Evolutionary conservation across 148 eudicot species (phyloP), one percentile per base, ranked within the genome.

Genomic region (Dianthus caryophyllus): DNA sequence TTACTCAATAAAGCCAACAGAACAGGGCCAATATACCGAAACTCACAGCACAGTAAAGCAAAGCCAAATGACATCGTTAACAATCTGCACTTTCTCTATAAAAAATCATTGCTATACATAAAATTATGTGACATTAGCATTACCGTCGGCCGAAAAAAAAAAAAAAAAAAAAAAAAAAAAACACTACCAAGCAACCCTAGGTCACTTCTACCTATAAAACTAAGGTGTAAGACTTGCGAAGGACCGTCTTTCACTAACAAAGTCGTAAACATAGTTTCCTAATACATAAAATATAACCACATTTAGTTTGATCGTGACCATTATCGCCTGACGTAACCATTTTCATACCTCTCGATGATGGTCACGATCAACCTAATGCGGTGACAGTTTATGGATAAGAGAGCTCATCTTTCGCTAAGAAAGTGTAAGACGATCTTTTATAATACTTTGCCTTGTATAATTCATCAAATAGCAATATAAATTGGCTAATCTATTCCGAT

Each of bases 21-120:
- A n/a, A n/a, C n/a, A n/a, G n/a, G n/a, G n/a, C n/a, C n/a, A n/a
- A 33, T 65, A 39, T 61, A 74, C 57, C 43, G 18, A 22, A 68
- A 51, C 52, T 27, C 46, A 61, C 31, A 38, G 26, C 17, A 16
- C 29, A 56, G 38, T 33, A 33, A 33, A 33, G 38, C 7, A 33
- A 33, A 33, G 38, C 7, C 7, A 33, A 33, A 33, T 33, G 38
- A 33, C 31, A 48, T 75, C 10, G 64, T 31, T 64, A 18, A 25
- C 61, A 75, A 68, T 62, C 50, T 59, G 21, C 64, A 41, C 65
- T 46, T 70, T 65, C 67, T 65, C 75, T 66, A 69, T 61, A 62
- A 65, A 67, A n/a, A 76, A 52, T 70, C 77, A 53, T 76, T 62
- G 77, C 73, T 76, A 69, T 70, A 80, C 77, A 76, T 76, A 54